phyloP scores from a whole-genome alignment of 2,329 filamentous ascomycete species.

The Pseudocercospora cruenta region DNA sequence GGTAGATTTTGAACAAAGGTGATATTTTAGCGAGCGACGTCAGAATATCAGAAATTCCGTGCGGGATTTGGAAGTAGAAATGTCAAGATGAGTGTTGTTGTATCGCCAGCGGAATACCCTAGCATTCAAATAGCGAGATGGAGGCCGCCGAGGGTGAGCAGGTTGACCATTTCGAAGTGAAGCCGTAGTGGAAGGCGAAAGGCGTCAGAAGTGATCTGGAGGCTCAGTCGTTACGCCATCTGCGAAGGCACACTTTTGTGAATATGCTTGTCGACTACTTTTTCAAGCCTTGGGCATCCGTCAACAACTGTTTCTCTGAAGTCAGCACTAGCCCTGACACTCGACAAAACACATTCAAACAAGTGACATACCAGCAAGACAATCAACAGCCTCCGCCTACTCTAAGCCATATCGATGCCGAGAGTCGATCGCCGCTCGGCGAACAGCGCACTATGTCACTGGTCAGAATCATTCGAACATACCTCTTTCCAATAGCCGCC shows the following conservation, averaged over 20 bases:
- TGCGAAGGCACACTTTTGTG: not conserved
- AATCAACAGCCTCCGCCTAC: not conserved
- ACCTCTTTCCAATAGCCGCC: not conserved
- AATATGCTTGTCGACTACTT: not conserved
- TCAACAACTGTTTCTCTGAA: not conserved
- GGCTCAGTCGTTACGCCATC: not conserved
- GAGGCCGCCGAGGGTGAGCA: not conserved
- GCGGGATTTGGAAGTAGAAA: not conserved
- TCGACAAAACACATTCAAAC: not conserved
- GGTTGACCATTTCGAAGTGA: not conserved
- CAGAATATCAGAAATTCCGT: not conserved
- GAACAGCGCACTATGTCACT: not conserved
- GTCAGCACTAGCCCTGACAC: not conserved
- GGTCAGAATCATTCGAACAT: not conserved
- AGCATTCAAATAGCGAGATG: not conserved
- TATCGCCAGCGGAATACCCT: not conserved
- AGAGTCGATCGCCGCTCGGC: not conserved
- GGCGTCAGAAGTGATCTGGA: not conserved
- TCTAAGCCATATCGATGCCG: not conserved
- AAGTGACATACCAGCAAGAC: not conserved
- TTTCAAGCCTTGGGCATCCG: not conserved
- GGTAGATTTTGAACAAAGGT: conserved; percentile 6
- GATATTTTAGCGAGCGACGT: not conserved
- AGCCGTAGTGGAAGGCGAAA: not conserved
- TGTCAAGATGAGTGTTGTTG: not conserved